These are phyloP conservation scores for Paraconiothyrium brasiliense DNA, from an alignment of 2,329 filamentous ascomycete genomes.

Conservation along the genomic window DNA sequence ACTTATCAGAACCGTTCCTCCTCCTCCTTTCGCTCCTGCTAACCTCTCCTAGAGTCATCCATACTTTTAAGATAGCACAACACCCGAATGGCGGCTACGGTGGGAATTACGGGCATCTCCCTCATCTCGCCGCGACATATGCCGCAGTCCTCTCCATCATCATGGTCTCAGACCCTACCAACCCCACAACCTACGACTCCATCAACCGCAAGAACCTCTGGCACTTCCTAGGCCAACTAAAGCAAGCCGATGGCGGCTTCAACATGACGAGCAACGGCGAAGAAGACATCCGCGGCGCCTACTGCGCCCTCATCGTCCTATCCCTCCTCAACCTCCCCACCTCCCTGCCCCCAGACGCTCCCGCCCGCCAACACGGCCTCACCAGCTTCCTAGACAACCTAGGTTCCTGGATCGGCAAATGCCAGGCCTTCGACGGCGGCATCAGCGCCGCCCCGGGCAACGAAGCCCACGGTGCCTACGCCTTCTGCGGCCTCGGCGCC, in stretches of 20 bases:
- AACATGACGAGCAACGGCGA: slow-evolving; percentile 86
- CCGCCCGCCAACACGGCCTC: slow-evolving; percentile 70
- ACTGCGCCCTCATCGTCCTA: slow-evolving; percentile 87
- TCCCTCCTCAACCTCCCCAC: slow-evolving; percentile 85
- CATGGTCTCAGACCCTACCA: slow-evolving; percentile 61
- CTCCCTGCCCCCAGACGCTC: slow-evolving; percentile 76
- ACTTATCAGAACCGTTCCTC: background rate
- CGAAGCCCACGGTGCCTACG: slow-evolving; percentile 96
- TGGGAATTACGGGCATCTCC: slow-evolving; percentile 89
- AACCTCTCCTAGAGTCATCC: slow-evolving; percentile 62
- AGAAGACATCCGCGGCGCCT: slow-evolving; percentile 91
- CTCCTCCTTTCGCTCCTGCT: slow-evolving; percentile 17
- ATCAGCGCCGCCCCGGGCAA: slow-evolving; percentile 85
- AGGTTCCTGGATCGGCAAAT: slow-evolving; percentile 80
- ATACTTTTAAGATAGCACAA: slow-evolving; percentile 83
- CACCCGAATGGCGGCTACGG: slow-evolving; percentile 87
- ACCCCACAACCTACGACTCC: slow-evolving; percentile 65
- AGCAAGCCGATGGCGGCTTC: slow-evolving; percentile 90
- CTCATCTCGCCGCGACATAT: slow-evolving; percentile 90
- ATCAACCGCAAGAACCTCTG: slow-evolving; percentile 88
- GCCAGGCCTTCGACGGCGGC: slow-evolving; percentile 96
- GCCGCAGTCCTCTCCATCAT: slow-evolving; percentile 81
- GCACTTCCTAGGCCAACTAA: slow-evolving; percentile 87
- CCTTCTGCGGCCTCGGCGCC: slow-evolving; percentile 91
- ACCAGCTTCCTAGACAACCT: slow-evolving; percentile 76